A percentile compares a stretch with the other conserved stretches of the same genome.
These are phyloP conservation scores for Aureobasidium sp. DNA, from an alignment of 2,329 filamentous ascomycete genomes.

Conservation along the genomic window DNA sequence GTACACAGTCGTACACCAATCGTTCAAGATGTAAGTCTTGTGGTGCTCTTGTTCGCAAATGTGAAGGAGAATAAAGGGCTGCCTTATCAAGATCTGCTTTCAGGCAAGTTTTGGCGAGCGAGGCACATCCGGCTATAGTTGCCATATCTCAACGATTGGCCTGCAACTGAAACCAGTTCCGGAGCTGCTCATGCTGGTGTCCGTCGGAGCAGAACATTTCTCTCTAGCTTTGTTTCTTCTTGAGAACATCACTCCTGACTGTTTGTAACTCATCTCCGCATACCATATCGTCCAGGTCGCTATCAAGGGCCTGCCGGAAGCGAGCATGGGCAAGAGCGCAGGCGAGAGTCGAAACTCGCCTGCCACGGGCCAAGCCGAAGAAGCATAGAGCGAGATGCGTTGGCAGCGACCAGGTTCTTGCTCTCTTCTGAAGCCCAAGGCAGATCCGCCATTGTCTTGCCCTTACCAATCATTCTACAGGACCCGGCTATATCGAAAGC, in stretches of 20 bases:
- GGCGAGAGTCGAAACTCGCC: not conserved
- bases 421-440: not conserved
- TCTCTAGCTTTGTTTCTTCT: conserved; percentile 2
- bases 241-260: not conserved
- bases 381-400: not conserved
- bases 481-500: not conserved
- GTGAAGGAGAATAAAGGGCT: not conserved
- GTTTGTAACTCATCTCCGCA: not conserved
- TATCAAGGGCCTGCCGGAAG: not conserved
- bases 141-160: not conserved
- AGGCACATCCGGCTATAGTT: not conserved
- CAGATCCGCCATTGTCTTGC: not conserved
- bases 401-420: conserved; percentile 3
- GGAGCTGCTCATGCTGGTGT: conserved; percentile 1
- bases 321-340: not conserved
- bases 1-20: not conserved
- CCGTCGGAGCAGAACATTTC: not conserved
- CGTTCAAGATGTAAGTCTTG: not conserved
- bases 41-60: not conserved
- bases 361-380: conserved; percentile 5
- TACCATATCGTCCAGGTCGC: not conserved
- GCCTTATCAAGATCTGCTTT: not conserved
- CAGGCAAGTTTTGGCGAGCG: not conserved
- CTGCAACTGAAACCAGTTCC: conserved; percentile 1
- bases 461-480: not conserved